These are phyloP conservation scores for Paraurostyla sp. DNA, from an alignment of 73 alveolate genomes.

Conservation along the genomic window DNA sequence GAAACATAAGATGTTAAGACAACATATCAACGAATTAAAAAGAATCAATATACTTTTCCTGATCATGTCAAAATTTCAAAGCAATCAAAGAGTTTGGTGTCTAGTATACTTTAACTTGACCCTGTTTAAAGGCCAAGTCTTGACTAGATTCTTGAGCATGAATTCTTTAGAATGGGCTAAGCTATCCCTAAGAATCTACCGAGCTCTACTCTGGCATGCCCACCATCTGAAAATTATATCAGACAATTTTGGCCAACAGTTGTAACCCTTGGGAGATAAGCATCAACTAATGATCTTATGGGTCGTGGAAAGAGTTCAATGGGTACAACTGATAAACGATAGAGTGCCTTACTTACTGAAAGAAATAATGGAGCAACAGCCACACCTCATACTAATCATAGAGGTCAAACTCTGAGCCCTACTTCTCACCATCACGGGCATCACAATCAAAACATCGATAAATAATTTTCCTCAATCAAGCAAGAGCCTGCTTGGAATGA, in stretches of 20 bases:
- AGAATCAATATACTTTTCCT: conserved; percentile 78
- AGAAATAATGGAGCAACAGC: too few species aligned
- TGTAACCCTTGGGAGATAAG: conserved; percentile 72
- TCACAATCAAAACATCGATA: too few species aligned
- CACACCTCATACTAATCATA: too few species aligned
- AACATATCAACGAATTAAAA: conserved; percentile 84
- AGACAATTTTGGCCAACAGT: conserved; percentile 81
- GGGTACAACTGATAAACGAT: neutral
- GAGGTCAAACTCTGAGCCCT: conserved; percentile 10
- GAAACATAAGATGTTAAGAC: conserved; percentile 90
- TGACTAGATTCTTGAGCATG: conserved; percentile 81
- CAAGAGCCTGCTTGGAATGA: conserved; percentile 7
- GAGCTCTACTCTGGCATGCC: conserved; percentile 87
- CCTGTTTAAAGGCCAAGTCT: conserved; percentile 84
- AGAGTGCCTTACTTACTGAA: conserved; percentile 49
- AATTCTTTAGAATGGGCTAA: conserved; percentile 80
- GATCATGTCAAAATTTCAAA: conserved; percentile 82
- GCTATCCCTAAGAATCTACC: conserved; percentile 87
- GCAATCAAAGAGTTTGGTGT: conserved; percentile 78
- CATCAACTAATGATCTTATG: neutral
- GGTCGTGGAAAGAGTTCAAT: neutral
- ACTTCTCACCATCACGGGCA: neutral
- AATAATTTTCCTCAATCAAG: too few species aligned
- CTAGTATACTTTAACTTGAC: conserved; percentile 79
- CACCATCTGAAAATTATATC: conserved; percentile 80